phyloP scores from a whole-genome alignment of 441 rosid species.

The Hura crepitans region DNA sequence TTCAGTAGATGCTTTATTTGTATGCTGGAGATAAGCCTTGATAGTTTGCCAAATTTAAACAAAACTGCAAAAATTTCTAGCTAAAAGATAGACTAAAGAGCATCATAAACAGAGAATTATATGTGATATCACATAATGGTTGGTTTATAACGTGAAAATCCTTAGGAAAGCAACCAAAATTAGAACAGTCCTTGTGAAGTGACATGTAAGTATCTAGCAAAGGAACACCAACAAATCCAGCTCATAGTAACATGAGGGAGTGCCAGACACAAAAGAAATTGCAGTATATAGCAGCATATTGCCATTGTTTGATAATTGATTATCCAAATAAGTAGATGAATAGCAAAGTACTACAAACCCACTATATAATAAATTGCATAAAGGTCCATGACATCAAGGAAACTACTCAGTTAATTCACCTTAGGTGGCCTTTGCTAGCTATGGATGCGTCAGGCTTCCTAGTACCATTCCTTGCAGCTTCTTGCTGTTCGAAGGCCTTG shows the following conservation, averaged over 20 bases:
- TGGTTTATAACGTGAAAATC: conserved; percentile 1
- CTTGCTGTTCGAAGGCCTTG: conserved; percentile 67
- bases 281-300: conserved; percentile 19
- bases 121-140: background rate
- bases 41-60: conserved; percentile 4
- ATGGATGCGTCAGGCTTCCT: conserved; percentile 64
- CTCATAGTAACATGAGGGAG: background rate
- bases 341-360: background rate
- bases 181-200: background rate
- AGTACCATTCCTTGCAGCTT: conserved; percentile 60
- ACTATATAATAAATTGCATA: conserved; percentile 13
- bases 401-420: conserved; percentile 40
- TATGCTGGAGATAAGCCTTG: background rate
- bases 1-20: background rate
- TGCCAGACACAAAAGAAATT: conserved; percentile 10
- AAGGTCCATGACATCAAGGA: conserved; percentile 6
- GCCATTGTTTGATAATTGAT: conserved; percentile 17
- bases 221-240: background rate
- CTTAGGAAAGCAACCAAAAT: background rate
- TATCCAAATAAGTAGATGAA: conserved; percentile 7
- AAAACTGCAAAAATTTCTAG: background rate
- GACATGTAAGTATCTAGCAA: background rate
- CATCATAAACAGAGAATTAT: background rate
- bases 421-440: conserved; percentile 73
- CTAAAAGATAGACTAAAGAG: conserved; percentile 4